Evolutionary conservation across 2,329 filamentous ascomycete species (phyloP).

Genomic region (Alternaria arbusti): DNA sequence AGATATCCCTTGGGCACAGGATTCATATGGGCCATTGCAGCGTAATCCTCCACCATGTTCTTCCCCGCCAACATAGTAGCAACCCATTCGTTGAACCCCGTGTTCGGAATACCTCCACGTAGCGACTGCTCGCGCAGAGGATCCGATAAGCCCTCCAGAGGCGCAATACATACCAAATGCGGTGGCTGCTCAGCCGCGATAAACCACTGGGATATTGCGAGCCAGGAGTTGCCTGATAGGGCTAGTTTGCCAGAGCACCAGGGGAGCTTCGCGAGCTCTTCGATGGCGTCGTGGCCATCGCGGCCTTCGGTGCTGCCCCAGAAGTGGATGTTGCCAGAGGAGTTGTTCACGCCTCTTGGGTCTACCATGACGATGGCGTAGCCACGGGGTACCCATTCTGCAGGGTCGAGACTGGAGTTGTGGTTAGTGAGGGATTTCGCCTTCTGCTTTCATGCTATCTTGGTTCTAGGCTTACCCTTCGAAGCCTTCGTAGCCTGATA

Average conservation of each 20-base stretch:
- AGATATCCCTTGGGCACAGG: constrained; percentile 4
- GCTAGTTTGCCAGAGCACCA: constrained; percentile 55
- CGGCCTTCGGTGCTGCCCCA: constrained; percentile 40
- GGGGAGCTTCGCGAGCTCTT: constrained; percentile 42
- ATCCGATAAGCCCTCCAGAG: constrained; percentile 53
- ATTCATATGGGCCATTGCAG: constrained; percentile 3
- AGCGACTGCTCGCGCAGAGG: not conserved
- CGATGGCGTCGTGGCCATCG: constrained; percentile 54
- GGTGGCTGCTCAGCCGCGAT: constrained; percentile 52
- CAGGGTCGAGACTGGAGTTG: constrained; percentile 40
- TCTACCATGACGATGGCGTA: constrained; percentile 44
- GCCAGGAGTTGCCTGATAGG: constrained; percentile 53
- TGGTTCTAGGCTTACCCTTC: constrained; percentile 32
- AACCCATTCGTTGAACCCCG: not conserved
- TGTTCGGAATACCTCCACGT: not conserved
- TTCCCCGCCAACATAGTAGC: constrained; percentile 3
- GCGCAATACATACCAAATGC: constrained; percentile 51
- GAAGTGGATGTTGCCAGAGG: constrained; percentile 31
- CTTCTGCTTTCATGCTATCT: not conserved
- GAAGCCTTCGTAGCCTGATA: constrained; percentile 45
- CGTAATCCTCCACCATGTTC: not conserved
- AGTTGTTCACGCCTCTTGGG: constrained; percentile 30
- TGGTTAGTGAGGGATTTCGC: not conserved
- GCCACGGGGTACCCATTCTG: constrained; percentile 35
- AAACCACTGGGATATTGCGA: constrained; percentile 52